phyloP scores from a whole-genome alignment of 164 flowering plant species.

The Kalanchoe fedtschenkoi region DNA sequence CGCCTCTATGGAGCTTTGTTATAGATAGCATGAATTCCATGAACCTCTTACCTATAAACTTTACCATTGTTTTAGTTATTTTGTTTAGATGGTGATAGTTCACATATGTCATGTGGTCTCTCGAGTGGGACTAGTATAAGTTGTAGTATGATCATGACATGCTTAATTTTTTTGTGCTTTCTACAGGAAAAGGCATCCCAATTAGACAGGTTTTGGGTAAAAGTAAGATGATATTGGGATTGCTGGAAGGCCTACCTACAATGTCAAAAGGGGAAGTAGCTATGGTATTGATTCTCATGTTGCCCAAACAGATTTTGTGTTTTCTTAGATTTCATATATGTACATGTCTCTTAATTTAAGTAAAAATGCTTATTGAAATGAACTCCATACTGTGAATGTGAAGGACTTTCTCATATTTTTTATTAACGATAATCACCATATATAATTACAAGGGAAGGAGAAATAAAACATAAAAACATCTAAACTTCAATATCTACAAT shows the following conservation, averaged over 20 bases:
- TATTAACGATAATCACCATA: no score
- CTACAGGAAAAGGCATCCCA: conserved; percentile 67
- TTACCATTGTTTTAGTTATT: neutral
- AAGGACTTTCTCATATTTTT: no score
- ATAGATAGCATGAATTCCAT: neutral
- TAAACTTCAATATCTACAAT: no score
- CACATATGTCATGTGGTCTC: neutral
- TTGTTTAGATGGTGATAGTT: neutral
- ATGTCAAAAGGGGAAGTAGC: conserved; percentile 95
- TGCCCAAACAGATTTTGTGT: neutral
- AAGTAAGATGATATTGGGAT: conserved; percentile 83
- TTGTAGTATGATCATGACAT: conserved; percentile 5
- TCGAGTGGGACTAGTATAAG: neutral
- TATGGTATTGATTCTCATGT: conserved; percentile 39
- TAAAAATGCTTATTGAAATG: no score
- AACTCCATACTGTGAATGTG: no score
- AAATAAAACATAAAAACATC: no score
- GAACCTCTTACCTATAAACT: no score
- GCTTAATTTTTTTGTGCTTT: conserved; percentile 1
- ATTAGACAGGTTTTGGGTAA: conserved; percentile 70
- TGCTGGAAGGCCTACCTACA: conserved; percentile 85
- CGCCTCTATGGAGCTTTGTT: neutral
- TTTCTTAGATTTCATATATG: neutral
- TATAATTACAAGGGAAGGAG: no score
- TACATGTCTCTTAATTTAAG: no score